Base-by-base conservation (phyloP, 805 yeast species). In the Yamadazyma philogaea region DNA sequence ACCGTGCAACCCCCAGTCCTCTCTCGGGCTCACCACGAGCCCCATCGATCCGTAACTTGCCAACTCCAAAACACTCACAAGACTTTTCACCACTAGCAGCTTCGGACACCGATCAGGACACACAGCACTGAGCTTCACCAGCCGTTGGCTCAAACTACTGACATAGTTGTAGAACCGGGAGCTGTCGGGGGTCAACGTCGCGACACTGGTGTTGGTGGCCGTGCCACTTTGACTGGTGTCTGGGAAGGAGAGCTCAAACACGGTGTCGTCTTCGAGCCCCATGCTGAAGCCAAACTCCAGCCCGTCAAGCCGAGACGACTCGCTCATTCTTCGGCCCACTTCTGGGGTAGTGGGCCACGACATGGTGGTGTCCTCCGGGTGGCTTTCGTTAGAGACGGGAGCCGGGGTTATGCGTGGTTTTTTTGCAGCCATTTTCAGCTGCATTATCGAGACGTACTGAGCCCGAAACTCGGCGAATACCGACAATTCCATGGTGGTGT, bases 81-180 rank as follows among this genome's bases (percentile, higher is more conserved):
- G 60, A 8, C 67, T 54, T 31, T 52, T 60, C 12, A 60, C 60
- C 6, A 61, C 68, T 22, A 60, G 47, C 22, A 47, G 48, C 41
- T 55, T 44, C 12, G 46, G 41, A 7, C 46, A 41, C 16, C 42
- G 24, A 3, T 14, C 7, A 11, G 50, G 50, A 34, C 52, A 49
- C 3, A 49, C 28, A 22, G 43, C 35, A 5, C 14, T 16, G 33
- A 47, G 43, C n/a, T 18, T 24, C 12, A 43, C 28, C 8, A 4
- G 6, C 6, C 15, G 12, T 8, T 14, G 11, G 22, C 27, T n/a
- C 4, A 39, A 14, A 18, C 17, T 39, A 14, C n/a, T 7, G 11
- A 39, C 15, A 22, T 39, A 33, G 11, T 7, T 26, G 15, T 32
- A 19, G 24, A 39, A 39, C 19, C 42, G 12, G n/a, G 33, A 5